Percentiles rank a stretch among this genome's conserved stretches.
Evolutionary conservation across 2,329 filamentous ascomycete species (phyloP).

Genomic region (Beauveria pseudobassiana): DNA sequence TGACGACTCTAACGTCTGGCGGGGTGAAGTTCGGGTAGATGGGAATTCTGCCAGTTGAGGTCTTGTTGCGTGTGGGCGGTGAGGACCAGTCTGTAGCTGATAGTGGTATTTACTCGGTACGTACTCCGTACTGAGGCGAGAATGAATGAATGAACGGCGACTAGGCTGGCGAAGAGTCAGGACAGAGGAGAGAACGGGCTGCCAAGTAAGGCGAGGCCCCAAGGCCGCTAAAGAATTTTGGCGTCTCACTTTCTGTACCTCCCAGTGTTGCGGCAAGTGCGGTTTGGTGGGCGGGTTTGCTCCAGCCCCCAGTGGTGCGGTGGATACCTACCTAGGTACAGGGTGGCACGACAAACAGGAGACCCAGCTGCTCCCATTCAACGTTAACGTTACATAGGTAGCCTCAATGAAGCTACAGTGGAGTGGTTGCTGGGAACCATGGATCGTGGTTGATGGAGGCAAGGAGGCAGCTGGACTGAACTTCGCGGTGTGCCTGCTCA

Average conservation of each 20-base stretch:
- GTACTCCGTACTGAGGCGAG: no score
- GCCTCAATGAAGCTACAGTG: neutral
- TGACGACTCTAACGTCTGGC: neutral
- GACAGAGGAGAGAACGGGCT: neutral
- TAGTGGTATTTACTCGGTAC: neutral
- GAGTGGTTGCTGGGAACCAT: neutral
- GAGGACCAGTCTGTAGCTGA: neutral
- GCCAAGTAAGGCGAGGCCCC: conserved; percentile 6
- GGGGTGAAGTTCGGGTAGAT: conserved; percentile 3
- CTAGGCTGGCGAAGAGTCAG: neutral
- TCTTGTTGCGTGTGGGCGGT: neutral
- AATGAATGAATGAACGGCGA: no score
- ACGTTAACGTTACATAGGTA: neutral
- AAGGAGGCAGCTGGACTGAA: neutral
- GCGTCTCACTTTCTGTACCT: neutral
- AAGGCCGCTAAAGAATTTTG: neutral
- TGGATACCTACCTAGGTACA: no score
- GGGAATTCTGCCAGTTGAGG: neutral
- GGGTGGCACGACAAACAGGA: no score
- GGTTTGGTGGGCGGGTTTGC: neutral
- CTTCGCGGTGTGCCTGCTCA: neutral
- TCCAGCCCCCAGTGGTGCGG: neutral
- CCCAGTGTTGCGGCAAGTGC: neutral
- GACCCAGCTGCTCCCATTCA: no score
- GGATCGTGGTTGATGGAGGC: neutral